Base-by-base conservation (phyloP, 1,284 basidiomycete genomes). In the Peniophora sp. region DNA sequence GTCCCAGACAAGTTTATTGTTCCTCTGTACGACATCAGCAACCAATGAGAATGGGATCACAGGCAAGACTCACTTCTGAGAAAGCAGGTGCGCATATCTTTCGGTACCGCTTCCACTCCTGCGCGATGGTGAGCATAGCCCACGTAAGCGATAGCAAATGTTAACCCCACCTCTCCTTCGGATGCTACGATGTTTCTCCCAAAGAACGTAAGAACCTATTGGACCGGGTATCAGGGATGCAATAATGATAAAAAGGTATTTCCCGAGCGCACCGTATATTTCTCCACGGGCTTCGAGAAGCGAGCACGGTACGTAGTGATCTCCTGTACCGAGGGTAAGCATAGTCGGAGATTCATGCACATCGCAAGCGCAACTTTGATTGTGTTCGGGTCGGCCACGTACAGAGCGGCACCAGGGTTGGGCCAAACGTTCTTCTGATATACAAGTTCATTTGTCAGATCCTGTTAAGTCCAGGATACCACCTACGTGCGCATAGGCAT, bases 1-100 rank as follows among this genome's bases (percentile, higher is more conserved):
- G 38, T 77, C 71, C 78, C 78, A 82, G 2, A 81, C 79, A 35
- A 82, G 64, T 48, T 66, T 72, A 57, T 79, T 82, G 59, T 83
- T 80, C 52, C 35, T 56, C 56, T 57, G n/a, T 14, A 3, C 44
- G 23, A 23, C 8, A 22, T 14, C 11, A 45, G 44, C 23, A 19
- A 16, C 44, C 19, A 22, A 45, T 8, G 22, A 24, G 8, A 3
- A 45, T 8, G 32, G 24, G 0, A 17, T 2, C 10, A 2, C 3
- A 8, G 9, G 27, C 27, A 17, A 6, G 20, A 43, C 61, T 67
- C 25, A 73, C 71, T 57, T 73, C 71, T 3, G 67, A 72, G 54
- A 74, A 73, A 1, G 68, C 63, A 1, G 71, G 71, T 2, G 67
- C 66, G 32, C 63, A 54, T 24, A 73, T 73, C 61, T 77, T 78